Conservation (phyloP, 2,329 filamentous ascomycete genomes). For the Cryoendolithus antarcticus region DNA sequence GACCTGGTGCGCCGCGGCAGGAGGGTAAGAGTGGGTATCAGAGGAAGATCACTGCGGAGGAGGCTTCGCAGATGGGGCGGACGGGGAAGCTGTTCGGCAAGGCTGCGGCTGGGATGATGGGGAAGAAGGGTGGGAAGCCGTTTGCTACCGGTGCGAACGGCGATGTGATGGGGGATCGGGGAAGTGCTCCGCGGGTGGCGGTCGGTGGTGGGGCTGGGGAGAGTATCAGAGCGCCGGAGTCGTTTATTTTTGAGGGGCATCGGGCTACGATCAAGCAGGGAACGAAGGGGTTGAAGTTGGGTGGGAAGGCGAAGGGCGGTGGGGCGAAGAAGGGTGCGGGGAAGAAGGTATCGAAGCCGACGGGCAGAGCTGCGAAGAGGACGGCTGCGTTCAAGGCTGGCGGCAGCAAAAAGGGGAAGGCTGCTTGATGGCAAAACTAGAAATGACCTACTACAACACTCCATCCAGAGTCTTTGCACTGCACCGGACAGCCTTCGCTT, state of each 20-base stretch:
- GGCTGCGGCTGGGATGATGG: conserved; percentile 44
- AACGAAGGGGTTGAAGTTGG: conserved; percentile 48
- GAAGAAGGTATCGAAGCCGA: conserved; percentile 29
- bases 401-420: conserved; percentile 22
- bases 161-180: neutral
- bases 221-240: conserved; percentile 47
- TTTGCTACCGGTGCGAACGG: conserved; percentile 2
- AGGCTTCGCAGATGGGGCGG: conserved; percentile 62
- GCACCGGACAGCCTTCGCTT: no score
- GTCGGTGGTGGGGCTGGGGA: no score
- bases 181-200: neutral
- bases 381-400: conserved; percentile 35
- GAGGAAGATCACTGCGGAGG: conserved; percentile 57
- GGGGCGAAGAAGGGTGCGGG: conserved; percentile 29
- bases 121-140: conserved; percentile 19
- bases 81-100: conserved; percentile 62
- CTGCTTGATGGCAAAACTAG: neutral
- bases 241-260: conserved; percentile 73
- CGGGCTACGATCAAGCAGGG: conserved; percentile 57
- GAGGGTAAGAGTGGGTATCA: conserved; percentile 42
- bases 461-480: no score
- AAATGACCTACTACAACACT: no score
- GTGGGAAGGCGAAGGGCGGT: conserved; percentile 32
- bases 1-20: conserved; percentile 15
- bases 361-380: conserved; percentile 31